Evolutionary conservation across 306 rosid genomes (phyloP).

Genomic region (Luffa aegyptiaca): DNA sequence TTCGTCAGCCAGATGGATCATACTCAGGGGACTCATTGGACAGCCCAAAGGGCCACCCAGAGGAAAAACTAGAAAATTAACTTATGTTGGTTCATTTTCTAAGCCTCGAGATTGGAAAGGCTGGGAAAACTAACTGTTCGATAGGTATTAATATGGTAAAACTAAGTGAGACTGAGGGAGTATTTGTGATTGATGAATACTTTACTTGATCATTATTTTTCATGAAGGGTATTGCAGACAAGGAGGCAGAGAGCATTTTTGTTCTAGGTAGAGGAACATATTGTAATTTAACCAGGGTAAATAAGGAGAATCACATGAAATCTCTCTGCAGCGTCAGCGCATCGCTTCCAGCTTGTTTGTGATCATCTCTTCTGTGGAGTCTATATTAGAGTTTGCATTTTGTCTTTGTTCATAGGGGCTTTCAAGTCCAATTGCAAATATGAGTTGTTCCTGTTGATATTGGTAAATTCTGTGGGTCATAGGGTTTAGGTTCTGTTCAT

Average conservation of each 20-base stretch:
- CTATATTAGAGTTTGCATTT: conserved; percentile 6
- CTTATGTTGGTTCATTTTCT: conserved; percentile 24
- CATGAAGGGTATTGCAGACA: conserved; percentile 19
- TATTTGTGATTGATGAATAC: conserved; percentile 4
- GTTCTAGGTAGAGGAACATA: conserved; percentile 39
- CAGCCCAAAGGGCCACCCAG: conserved; percentile 61
- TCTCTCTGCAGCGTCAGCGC: conserved; percentile 17
- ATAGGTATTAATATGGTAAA: conserved; percentile 52
- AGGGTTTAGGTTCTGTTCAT: conserved; percentile 14
- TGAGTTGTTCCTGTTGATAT: conserved; percentile 27
- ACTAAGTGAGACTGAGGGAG: conserved; percentile 24
- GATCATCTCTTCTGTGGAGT: conserved; percentile 22
- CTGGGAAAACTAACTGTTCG: conserved; percentile 52
- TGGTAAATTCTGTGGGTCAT: conserved; percentile 10
- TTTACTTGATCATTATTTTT: conserved; percentile 27
- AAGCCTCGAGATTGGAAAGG: conserved; percentile 29
- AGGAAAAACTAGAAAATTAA: conserved; percentile 44
- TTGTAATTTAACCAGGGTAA: conserved; percentile 41
- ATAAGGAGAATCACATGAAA: conserved; percentile 48
- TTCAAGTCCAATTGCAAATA: conserved; percentile 27
- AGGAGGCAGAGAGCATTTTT: conserved; percentile 38
- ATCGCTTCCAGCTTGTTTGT: not conserved
- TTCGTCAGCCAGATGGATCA: conserved; percentile 89
- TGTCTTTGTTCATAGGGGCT: conserved; percentile 23
- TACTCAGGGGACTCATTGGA: conserved; percentile 63